phyloP scores from a whole-genome alignment of 192 early-diverging fungal genomes.

The Funneliformis mosseae region DNA sequence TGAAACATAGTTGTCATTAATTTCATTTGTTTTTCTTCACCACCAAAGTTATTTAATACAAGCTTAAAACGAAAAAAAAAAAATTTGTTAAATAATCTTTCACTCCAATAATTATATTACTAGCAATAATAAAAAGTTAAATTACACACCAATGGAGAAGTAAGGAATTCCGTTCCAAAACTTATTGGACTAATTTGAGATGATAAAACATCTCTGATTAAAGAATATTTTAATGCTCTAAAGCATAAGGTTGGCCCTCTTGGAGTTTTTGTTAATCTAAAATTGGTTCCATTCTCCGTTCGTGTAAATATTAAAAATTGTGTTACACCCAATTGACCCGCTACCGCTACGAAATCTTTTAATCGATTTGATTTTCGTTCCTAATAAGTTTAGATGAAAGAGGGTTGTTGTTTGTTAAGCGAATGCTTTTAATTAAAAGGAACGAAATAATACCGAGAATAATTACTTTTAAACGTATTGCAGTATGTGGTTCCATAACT shows the following conservation, averaged over 20 bases:
- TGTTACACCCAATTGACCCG: conserved; percentile 81
- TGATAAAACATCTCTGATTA: conserved; percentile 79
- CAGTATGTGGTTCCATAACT: conserved; percentile 96
- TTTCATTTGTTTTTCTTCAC: conserved; percentile 77
- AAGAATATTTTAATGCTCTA: conserved; percentile 76
- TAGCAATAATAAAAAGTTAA: neutral
- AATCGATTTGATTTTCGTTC: conserved; percentile 92
- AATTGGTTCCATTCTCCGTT: conserved; percentile 77
- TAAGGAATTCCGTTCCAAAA: conserved; percentile 75
- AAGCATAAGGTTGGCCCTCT: conserved; percentile 94
- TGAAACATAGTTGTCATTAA: conserved; percentile 94
- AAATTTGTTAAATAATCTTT: neutral
- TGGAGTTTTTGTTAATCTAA: conserved; percentile 84
- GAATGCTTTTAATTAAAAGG: too few relatives aligned
- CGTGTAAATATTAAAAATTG: conserved; percentile 90
- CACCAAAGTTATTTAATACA: conserved; percentile 80
- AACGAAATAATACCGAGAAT: neutral
- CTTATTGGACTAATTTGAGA: conserved; percentile 79
- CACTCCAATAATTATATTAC: too few relatives aligned
- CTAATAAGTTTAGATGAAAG: conserved; percentile 40
- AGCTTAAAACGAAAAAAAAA: conserved; percentile 41
- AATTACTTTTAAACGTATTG: conserved; percentile 72
- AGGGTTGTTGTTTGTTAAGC: too few relatives aligned
- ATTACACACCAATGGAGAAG: conserved; percentile 68
- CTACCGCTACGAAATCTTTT: conserved; percentile 89